Conservation (phyloP, 495 filamentous ascomycete species). For the Neurospora sublineolata region DNA sequence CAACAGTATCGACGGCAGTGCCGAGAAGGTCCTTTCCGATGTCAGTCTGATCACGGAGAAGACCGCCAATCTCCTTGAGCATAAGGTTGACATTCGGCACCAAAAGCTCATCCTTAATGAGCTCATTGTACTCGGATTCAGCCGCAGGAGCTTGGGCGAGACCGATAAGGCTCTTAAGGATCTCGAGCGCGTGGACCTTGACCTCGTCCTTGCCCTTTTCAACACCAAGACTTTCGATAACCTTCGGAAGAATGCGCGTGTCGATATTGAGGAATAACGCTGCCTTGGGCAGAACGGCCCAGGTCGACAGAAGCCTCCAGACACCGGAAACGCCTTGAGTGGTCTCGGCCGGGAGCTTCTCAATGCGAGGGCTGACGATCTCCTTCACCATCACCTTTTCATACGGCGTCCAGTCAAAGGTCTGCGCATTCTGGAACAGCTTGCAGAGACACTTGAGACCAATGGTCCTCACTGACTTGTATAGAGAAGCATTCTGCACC, state of each 20-base stretch:
- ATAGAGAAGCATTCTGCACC: constrained; percentile 40
- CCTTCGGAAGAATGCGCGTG: constrained; percentile 47
- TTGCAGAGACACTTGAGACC: constrained; percentile 69
- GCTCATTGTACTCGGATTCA: constrained; percentile 44
- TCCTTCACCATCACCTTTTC: constrained; percentile 58
- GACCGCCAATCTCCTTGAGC: constrained; percentile 50
- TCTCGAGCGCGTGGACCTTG: constrained; percentile 66
- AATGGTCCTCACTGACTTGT: constrained; percentile 58
- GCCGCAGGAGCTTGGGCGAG: constrained; percentile 40
- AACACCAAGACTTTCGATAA: constrained; percentile 60
- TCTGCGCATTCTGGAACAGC: constrained; percentile 57
- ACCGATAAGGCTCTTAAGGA: constrained; percentile 54
- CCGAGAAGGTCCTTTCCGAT: constrained; percentile 60
- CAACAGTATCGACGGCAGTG: constrained; percentile 64
- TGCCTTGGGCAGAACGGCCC: constrained; percentile 56
- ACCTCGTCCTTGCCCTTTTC: constrained; percentile 80
- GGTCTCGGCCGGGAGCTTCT: constrained; percentile 74
- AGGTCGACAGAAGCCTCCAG: constrained; percentile 67
- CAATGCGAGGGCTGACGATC: constrained; percentile 61
- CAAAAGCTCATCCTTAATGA: constrained; percentile 52
- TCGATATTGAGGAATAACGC: constrained; percentile 60
- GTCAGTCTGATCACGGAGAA: constrained; percentile 46
- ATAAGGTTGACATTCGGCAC: constrained; percentile 57
- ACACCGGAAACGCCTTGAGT: constrained; percentile 78
- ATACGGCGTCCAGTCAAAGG: constrained; percentile 60